Percentiles rank a stretch among this genome's conserved stretches.
Evolutionary conservation across 2,329 filamentous ascomycete species (phyloP).

Genomic region (Cercospora canescens): DNA sequence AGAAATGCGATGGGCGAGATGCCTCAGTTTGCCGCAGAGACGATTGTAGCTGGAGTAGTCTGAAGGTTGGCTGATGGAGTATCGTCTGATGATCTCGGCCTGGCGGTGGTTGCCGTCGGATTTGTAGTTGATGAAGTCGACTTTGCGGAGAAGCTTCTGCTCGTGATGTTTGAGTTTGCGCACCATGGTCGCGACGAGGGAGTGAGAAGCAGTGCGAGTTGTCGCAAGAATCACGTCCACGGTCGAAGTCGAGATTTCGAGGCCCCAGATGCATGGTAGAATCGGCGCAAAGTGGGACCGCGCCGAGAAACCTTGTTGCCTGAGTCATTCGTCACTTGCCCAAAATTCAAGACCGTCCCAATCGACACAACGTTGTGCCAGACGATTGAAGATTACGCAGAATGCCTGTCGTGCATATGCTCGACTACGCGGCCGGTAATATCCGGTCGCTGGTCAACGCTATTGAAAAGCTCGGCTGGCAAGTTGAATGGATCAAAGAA

Average conservation of each 20-base stretch:
- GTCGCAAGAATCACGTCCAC: conserved; percentile 6
- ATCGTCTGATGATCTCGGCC: conserved; percentile 75
- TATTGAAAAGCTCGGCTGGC: conserved; percentile 91
- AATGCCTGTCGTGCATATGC: conserved; percentile 77
- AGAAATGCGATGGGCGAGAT: conserved; percentile 85
- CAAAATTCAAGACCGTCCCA: background rate
- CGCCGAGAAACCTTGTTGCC: conserved; percentile 1
- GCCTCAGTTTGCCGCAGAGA: conserved; percentile 67
- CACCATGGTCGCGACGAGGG: conserved; percentile 65
- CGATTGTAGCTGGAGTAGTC: conserved; percentile 67
- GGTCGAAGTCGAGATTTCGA: conserved; percentile 3
- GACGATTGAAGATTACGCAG: background rate
- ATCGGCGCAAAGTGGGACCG: background rate
- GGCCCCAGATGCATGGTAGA: background rate
- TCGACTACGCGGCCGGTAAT: conserved; percentile 94
- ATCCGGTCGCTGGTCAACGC: conserved; percentile 95
- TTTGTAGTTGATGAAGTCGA: conserved; percentile 86
- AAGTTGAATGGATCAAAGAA: conserved; percentile 85
- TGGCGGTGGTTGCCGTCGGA: conserved; percentile 85
- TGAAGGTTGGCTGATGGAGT: conserved; percentile 85
- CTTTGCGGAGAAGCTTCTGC: conserved; percentile 86
- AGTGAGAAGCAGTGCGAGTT: no score
- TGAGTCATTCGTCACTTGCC: conserved; percentile 3
- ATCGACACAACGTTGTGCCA: background rate
- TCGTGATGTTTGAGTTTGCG: conserved; percentile 97